Evolutionary conservation across 2,329 filamentous ascomycete genomes (phyloP).

Genomic region (Cercospora zeae-maydis): DNA sequence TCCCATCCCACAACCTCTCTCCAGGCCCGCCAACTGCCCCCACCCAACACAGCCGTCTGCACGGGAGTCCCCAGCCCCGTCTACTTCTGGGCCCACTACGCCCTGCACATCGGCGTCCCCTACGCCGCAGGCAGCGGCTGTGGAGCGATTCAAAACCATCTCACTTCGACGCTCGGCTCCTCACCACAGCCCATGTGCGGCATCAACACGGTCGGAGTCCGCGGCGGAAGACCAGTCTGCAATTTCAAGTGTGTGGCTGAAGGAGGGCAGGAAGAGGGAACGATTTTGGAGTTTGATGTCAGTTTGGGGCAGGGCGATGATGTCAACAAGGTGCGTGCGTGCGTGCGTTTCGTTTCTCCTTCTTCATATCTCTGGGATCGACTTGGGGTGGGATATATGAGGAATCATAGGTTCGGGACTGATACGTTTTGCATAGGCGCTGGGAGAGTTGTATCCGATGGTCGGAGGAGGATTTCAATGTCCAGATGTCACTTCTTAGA

Average conservation of each 20-base stretch:
- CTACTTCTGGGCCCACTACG: neutral
- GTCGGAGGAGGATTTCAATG: neutral
- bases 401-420: no score
- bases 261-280: neutral
- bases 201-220: neutral
- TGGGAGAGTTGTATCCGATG: neutral
- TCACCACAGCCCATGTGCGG: neutral
- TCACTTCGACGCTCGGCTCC: neutral
- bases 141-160: neutral
- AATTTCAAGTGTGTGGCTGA: neutral
- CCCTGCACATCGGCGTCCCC: neutral
- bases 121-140: neutral
- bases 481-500: neutral
- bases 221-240: neutral
- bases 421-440: neutral
- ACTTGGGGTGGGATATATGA: no score
- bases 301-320: neutral
- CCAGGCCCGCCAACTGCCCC: neutral
- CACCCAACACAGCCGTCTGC: neutral
- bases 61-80: neutral
- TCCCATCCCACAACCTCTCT: neutral
- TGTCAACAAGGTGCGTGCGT: neutral
- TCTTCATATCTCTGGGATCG: no score
- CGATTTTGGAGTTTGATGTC: neutral
- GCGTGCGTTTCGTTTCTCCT: neutral